phyloP scores from a whole-genome alignment of 768 basidiomycete species.

The Rhodocollybia butyracea region DNA sequence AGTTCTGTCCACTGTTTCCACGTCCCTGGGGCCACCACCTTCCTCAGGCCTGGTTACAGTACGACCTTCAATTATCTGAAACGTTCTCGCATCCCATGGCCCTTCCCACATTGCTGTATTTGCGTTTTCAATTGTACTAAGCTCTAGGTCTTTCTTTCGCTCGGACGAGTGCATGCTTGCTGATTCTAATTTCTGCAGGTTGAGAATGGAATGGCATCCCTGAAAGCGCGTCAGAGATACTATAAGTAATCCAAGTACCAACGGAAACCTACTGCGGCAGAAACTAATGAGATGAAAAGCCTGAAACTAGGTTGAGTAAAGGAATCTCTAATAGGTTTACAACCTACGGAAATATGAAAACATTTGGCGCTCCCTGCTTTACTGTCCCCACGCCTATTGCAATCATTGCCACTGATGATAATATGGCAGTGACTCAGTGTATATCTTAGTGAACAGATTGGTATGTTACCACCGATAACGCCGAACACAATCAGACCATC shows the following conservation, averaged over 20 bases:
- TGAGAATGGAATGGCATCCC: not conserved
- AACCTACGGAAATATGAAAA: not conserved
- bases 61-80: no score
- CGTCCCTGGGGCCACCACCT: no score
- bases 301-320: not conserved
- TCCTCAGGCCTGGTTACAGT: no score
- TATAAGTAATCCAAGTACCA: no score
- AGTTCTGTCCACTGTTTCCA: no score
- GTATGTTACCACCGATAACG: not conserved
- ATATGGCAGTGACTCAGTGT: no score
- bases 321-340: not conserved
- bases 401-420: constrained; percentile 3
- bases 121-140: not conserved
- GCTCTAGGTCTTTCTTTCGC: not conserved
- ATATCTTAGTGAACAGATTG: no score
- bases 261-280: not conserved
- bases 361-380: not conserved
- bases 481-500: not conserved
- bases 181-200: not conserved
- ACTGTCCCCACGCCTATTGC: not conserved
- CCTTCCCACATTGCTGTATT: not conserved
- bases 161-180: not conserved
- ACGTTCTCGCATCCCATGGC: not conserved
- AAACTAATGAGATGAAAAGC: not conserved
- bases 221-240: no score